Base-by-base conservation (phyloP, 331 rosid genomes). In the Malus hybrid region DNA sequence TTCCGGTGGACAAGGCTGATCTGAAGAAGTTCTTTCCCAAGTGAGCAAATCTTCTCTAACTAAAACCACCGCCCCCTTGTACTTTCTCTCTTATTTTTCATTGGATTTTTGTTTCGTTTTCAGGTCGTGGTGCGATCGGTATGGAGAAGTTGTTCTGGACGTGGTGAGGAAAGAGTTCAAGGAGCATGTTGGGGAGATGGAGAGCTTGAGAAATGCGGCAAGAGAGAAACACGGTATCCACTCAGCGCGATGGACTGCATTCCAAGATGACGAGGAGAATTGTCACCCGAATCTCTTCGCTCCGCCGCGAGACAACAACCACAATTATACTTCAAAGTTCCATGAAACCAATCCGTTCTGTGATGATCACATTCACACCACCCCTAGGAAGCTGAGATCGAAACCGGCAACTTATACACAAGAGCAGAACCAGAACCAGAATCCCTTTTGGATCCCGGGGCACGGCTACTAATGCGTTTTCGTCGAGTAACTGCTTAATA, bases 161-260 rank as follows among this genome's bases (percentile, higher is more conserved):
- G 93, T 86, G 83, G 98, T 91, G 88, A 93, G 86, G 80, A 91
- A 85, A 64, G 96, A 90, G 50, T 91, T 89, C 88, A 93, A 90
- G 79, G 88, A 80, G 52, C 93, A 90, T 56, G 88, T 87, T 59
- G 97, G 86, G 79, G 97, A 90, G 78, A 88, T 86, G 89, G 97
- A 94, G 65, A 88, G 79, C 68, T 77, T 36, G 87, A 85, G 93
- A 50, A 85, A 73, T 73, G 82, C 83, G 65, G 83, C 87, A 1
- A 86, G 78, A 69, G 96, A 86, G 80, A 87, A 86, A 79, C 88
- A 80, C 1, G 67, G 79, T 73, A 76, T 63, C 77, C 84, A 84
- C 83, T 89, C 93, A 19, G 87, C 33, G 79, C 74, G 84, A 33
- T 92, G 99, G 97, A 88, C 90, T 3, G 82, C 92, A 28, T 92